phyloP scores from a whole-genome alignment of 2,329 filamentous ascomycete genomes.

The Aspergillus latus region DNA sequence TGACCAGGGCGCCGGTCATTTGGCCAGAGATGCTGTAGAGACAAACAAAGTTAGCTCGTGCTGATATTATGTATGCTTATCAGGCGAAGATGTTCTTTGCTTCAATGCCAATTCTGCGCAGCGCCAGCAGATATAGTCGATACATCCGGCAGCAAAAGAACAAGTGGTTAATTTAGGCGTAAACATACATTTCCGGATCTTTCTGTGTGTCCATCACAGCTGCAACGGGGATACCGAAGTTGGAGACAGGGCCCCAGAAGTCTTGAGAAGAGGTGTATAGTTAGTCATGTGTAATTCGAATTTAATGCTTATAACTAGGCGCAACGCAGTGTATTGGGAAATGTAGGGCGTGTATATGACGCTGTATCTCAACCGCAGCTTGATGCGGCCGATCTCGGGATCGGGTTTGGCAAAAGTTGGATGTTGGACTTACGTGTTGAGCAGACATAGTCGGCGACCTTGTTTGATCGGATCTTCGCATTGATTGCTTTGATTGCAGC shows the following conservation, averaged over 20 bases:
- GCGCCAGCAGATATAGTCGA: not conserved
- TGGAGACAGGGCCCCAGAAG: slow-evolving; percentile 86
- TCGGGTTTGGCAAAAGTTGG: slow-evolving; percentile 17
- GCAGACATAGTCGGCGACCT: slow-evolving; percentile 76
- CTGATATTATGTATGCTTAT: not conserved
- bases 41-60: not conserved
- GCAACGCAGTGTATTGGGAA: not conserved
- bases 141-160: not conserved
- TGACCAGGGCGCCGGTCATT: slow-evolving; percentile 61
- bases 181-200: slow-evolving; percentile 76
- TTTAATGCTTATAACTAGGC: slow-evolving; percentile 1
- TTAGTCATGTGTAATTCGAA: not conserved
- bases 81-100: not conserved
- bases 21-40: slow-evolving; percentile 60
- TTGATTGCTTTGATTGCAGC: slow-evolving; percentile 77
- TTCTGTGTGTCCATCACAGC: slow-evolving; percentile 83
- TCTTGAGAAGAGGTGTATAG: slow-evolving; percentile 50
- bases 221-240: slow-evolving; percentile 83
- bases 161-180: slow-evolving; percentile 40
- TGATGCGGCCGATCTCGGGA: slow-evolving; percentile 30
- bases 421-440: slow-evolving; percentile 71
- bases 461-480: slow-evolving; percentile 81
- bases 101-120: not conserved
- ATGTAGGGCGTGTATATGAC: not conserved
- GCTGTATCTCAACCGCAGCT: not conserved